Evolutionary conservation across 1,139 yeast genomes (phyloP), one percentile per base, ranked within the genome.

Genomic region (Suhomyces terraborum): DNA sequence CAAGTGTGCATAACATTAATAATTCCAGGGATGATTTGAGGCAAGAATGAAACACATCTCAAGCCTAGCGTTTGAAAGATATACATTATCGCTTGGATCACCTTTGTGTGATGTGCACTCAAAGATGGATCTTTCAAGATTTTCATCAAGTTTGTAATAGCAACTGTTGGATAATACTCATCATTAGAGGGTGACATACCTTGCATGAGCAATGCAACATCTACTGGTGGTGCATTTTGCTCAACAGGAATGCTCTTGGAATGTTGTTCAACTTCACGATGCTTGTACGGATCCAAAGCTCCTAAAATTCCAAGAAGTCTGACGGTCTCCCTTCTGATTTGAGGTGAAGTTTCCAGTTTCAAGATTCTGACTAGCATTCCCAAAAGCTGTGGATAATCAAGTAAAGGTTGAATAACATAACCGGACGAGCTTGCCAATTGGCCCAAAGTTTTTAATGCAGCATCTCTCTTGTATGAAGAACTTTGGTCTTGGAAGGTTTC

Each of bases 111-210:
- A 55, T 91, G 96, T 0, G 88, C 73, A 12, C 87, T 82, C 45
- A 93, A 71, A 0, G 97, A 88, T 1, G 87, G 81, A 59, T 94
- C 98, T 50, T 84, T 84, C 37, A 93, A 66, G 19, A 93, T 83
- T 46, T 83, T 85, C 82, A 91, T 79, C 48, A 94, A 67, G 13
- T 89, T 87, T 26, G 82, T 83, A 32, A 93, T 87, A 1, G 94
- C 98, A 17, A 94, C 98, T 0, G 97, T 89, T 3, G 98, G 97
- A 55, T 88, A 91, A 55, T 89, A 94, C 53, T 91, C 98, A 45
- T 91, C 98, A 45, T 84, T 81, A 0, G 95, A 84, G 1, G 98
- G 98, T 7, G 96, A 86, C 79, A 88, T 86, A 1, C 97, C 97
- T 56, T 85, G 87, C 89, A 93, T 88, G 40, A 94, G 69, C 31